Base-by-base conservation (phyloP, 306 rosid genomes). In the Vigna hirtella region DNA sequence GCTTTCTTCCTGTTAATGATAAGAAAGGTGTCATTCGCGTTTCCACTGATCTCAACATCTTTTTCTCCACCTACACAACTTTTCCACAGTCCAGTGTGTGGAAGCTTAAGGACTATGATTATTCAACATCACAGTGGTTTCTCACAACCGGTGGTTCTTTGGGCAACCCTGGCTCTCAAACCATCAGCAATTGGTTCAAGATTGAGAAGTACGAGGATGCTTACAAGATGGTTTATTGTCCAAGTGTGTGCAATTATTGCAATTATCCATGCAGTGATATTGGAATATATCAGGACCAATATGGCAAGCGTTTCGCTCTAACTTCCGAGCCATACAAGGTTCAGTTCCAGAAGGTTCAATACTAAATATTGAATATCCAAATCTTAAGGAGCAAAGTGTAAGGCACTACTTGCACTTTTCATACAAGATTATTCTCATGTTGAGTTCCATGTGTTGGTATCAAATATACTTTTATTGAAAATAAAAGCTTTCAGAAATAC, bases 251-350 rank as follows among this genome's bases (percentile, higher is more conserved):
- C 30, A 55, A 17, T 10, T 45, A 61, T 53, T 87, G 91, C 51
- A 79, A 36, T 55, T 79, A 82, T 42, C 7, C 56, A 30, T 89
- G 97, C n/a, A 77, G 40, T 22, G 92, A 86, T 70, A 56, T 91
- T 2, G 85, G 85, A 1, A 1, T 81, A 22, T 40, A 67, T 10
- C 40, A 17, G 26, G 81, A 81, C 28, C 30, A 43, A 9, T 6
- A 59, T 50, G 79, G 57, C 59, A 71, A 78, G 42, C 79, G 81
- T 75, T 57, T 81, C 0, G 85, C 64, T 48, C 42, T 75, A 1
- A 49, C 26, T 40, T 4, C 59, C 50, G 55, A 6, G 30, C 77
- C 85, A 0, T 51, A 2, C 68, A 69, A 81, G 42, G 61, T 76
- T 28, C 72, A 24, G 11, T 81, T 81, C 15, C 71, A 81, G 32